Conservation (phyloP, 2,329 filamentous ascomycete species). For the Trichophyton benhamiae region DNA sequence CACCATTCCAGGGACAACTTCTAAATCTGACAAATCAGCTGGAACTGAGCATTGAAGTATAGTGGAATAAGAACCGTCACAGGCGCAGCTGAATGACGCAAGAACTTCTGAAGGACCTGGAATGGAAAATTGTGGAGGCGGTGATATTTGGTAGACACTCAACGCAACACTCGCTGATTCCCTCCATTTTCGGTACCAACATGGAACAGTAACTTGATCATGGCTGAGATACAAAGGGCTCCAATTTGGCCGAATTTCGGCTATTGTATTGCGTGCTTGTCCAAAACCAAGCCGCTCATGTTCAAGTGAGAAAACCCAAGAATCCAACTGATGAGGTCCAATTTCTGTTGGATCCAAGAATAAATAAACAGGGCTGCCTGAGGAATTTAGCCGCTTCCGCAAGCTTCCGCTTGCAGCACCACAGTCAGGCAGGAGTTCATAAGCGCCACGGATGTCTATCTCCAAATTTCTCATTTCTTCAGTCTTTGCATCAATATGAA, state of each 20-base stretch:
- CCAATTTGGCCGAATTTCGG: conserved; percentile 37
- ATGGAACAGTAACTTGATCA: conserved; percentile 15
- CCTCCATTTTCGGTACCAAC: conserved; percentile 23
- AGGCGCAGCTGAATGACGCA: conserved; percentile 15
- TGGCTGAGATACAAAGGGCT: conserved; percentile 23
- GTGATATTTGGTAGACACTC: conserved; percentile 12
- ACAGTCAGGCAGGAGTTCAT: conserved; percentile 42
- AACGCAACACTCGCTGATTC: conserved; percentile 17
- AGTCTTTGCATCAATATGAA: conserved; percentile 30
- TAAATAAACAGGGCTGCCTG: conserved; percentile 36
- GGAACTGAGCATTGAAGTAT: conserved; percentile 21
- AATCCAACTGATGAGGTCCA: conserved; percentile 37
- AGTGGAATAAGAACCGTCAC: conserved; percentile 23
- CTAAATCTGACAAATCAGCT: conserved; percentile 13
- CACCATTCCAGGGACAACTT: conserved; percentile 17
- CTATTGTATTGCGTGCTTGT: conserved; percentile 36
- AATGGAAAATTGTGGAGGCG: conserved; percentile 16
- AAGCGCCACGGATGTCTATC: conserved; percentile 38
- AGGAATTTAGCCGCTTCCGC: conserved; percentile 33
- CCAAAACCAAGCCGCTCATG: conserved; percentile 36
- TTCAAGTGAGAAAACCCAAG: conserved; percentile 45
- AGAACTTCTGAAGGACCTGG: conserved; percentile 14
- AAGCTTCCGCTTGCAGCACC: conserved; percentile 45
- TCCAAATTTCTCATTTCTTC: conserved; percentile 21
- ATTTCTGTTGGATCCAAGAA: conserved; percentile 46